Evolutionary conservation across 148 eudicot genomes (phyloP).

Genomic region (Rhododendron henanense): DNA sequence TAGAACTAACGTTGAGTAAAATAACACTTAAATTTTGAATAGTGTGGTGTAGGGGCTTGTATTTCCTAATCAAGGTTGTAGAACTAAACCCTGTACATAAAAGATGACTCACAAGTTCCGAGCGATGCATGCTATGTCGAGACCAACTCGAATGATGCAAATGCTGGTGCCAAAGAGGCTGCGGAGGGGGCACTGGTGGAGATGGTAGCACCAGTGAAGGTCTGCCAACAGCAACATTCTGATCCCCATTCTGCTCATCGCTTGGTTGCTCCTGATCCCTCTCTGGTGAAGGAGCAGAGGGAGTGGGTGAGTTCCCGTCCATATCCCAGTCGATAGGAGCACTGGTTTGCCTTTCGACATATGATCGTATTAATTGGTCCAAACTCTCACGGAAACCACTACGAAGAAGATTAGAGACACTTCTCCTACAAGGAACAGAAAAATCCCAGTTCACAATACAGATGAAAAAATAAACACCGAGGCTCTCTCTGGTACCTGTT

Average conservation of each 20-base stretch:
- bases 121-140: constrained; percentile 78
- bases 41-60: background rate
- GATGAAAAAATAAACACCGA: background rate
- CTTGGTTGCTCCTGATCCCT: constrained; percentile 54
- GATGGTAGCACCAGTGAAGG: constrained; percentile 63
- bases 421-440: constrained; percentile 56
- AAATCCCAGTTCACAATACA: background rate
- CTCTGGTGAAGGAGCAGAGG: constrained; percentile 51
- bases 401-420: constrained; percentile 92
- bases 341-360: constrained; percentile 84
- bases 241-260: constrained; percentile 54
- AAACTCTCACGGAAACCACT: constrained; percentile 97
- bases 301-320: constrained; percentile 63
- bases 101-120: constrained; percentile 59
- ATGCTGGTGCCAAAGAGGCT: constrained; percentile 83
- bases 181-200: constrained; percentile 96
- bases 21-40: background rate
- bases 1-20: background rate
- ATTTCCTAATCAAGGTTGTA: background rate
- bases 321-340: constrained; percentile 90
- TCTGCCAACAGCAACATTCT: constrained; percentile 42
- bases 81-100: background rate
- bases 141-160: constrained; percentile 80
- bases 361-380: constrained; percentile 91
- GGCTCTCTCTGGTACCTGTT: background rate